phyloP scores from a whole-genome alignment of 202 grass and related monocot genomes.

The Zoysia matrella region DNA sequence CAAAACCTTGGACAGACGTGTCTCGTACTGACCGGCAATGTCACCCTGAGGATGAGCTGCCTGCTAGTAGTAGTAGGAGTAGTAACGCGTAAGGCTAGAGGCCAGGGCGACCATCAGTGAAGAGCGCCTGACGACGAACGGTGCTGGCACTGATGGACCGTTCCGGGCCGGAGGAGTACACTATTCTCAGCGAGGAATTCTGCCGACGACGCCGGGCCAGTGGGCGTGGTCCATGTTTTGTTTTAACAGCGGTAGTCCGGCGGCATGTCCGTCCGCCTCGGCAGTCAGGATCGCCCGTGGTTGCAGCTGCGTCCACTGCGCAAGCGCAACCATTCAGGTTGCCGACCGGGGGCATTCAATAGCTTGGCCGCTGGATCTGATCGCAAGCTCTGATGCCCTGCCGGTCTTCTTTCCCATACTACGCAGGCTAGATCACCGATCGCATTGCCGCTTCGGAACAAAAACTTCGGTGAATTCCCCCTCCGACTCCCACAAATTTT shows the following conservation, averaged over 20 bases:
- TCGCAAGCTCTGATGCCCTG: not conserved
- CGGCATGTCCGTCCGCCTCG: too few relatives aligned
- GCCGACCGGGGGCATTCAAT: slow-evolving; percentile 34
- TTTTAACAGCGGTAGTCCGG: not conserved
- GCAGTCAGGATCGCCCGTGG: not conserved
- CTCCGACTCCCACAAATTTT: not conserved
- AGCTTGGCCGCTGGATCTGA: slow-evolving; percentile 36
- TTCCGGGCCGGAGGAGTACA: too few relatives aligned
- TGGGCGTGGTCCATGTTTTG: not conserved
- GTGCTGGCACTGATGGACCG: not conserved
- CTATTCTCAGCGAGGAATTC: not conserved
- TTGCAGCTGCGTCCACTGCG: too few relatives aligned
- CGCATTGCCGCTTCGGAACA: not conserved
- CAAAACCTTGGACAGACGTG: not conserved
- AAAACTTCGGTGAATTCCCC: not conserved
- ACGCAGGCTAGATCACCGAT: not conserved
- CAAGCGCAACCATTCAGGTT: not conserved
- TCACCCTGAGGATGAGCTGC: not conserved
- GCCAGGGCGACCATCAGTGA: too few relatives aligned
- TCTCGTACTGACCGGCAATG: not conserved
- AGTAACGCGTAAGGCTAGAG: too few relatives aligned
- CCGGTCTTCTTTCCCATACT: not conserved
- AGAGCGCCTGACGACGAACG: not conserved
- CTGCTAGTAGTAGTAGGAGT: too few relatives aligned
- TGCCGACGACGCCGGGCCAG: not conserved